Evolutionary conservation across 352 stramenopile genomes (phyloP).

Genomic region (Elongisporangium senticosum): DNA sequence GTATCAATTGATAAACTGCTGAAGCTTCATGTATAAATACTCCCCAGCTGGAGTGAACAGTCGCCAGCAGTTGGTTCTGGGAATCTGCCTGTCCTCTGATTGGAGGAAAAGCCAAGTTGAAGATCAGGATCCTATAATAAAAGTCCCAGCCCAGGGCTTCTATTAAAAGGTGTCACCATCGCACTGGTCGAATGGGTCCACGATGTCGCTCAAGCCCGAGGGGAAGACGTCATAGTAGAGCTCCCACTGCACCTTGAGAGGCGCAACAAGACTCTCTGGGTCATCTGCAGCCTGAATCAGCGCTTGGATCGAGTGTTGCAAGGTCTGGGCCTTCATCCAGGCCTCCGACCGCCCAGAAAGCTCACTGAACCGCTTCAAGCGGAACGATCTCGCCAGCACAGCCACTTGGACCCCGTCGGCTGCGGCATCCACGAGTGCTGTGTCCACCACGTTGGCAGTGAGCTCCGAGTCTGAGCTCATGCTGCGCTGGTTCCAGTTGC

Average conservation of each 20-base stretch:
- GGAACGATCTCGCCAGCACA: slow-evolving; percentile 37
- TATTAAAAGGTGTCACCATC: not conserved
- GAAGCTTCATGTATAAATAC: not conserved
- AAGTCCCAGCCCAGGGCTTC: not conserved
- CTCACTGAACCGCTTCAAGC: slow-evolving; percentile 57
- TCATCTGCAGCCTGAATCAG: slow-evolving; percentile 23
- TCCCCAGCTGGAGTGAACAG: not conserved
- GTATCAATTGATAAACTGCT: not conserved
- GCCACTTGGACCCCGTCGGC: slow-evolving; percentile 27
- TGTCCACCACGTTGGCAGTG: slow-evolving; percentile 45
- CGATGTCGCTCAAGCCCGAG: slow-evolving; percentile 18
- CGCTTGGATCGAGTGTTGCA: slow-evolving; percentile 31
- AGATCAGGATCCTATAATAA: no score
- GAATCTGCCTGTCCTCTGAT: not conserved
- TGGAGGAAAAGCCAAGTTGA: not conserved
- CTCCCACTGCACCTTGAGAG: slow-evolving; percentile 15
- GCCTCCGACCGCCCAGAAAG: slow-evolving; percentile 30
- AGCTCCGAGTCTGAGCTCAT: slow-evolving; percentile 66
- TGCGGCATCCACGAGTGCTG: slow-evolving; percentile 12
- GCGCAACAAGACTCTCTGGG: slow-evolving; percentile 21
- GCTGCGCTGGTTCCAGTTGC: slow-evolving; percentile 66
- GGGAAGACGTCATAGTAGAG: slow-evolving; percentile 33
- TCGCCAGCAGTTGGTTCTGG: not conserved
- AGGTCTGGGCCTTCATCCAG: slow-evolving; percentile 31
- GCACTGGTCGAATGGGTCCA: slow-evolving; percentile 23